Percentiles rank a stretch among this genome's conserved stretches.
These are phyloP conservation scores for Takakia lepidozioides DNA, from an alignment of 225 moss, liverwort and hornwort genomes.

Conservation along the genomic window DNA sequence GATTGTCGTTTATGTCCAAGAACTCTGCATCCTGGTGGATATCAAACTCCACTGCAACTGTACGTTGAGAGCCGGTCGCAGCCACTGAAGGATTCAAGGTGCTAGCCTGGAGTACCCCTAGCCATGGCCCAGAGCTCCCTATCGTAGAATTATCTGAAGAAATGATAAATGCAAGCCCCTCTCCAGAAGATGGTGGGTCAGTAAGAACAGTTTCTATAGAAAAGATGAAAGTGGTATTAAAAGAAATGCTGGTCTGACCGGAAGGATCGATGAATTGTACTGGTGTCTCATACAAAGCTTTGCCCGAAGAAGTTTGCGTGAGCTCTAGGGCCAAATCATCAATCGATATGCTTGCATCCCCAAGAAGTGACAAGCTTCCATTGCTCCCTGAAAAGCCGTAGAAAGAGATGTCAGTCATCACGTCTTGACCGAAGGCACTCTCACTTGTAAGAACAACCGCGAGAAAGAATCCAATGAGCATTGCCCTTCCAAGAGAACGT, in stretches of 20 bases:
- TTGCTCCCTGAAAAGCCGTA: slow-evolving; percentile 38
- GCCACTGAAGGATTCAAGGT: background rate
- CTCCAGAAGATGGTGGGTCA: slow-evolving; percentile 16
- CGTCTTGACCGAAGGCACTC: too few species aligned
- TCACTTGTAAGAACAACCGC: too few species aligned
- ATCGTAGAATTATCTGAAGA: slow-evolving; percentile 22
- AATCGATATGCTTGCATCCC: slow-evolving; percentile 32
- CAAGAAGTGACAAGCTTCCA: slow-evolving; percentile 24
- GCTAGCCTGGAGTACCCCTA: slow-evolving; percentile 21
- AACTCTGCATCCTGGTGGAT: slow-evolving; percentile 32
- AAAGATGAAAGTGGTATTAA: slow-evolving; percentile 43
- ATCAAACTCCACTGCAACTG: slow-evolving; percentile 41
- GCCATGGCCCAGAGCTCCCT: slow-evolving; percentile 15
- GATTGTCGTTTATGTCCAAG: slow-evolving; percentile 34
- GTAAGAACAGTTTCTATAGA: slow-evolving; percentile 21
- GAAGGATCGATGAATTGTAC: slow-evolving; percentile 10
- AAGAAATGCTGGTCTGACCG: slow-evolving; percentile 18
- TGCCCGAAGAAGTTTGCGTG: slow-evolving; percentile 27
- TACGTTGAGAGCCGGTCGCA: slow-evolving; percentile 3
- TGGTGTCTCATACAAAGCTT: slow-evolving; percentile 32
- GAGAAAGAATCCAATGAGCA: too few species aligned
- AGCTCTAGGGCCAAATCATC: slow-evolving; percentile 36
- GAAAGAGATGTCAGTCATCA: too few species aligned
- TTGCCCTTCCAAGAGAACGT: too few species aligned
- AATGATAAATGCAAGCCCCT: slow-evolving; percentile 28